These are phyloP conservation scores for Paralagenidium karlingii DNA, from an alignment of 352 stramenopile genomes.

Conservation along the genomic window DNA sequence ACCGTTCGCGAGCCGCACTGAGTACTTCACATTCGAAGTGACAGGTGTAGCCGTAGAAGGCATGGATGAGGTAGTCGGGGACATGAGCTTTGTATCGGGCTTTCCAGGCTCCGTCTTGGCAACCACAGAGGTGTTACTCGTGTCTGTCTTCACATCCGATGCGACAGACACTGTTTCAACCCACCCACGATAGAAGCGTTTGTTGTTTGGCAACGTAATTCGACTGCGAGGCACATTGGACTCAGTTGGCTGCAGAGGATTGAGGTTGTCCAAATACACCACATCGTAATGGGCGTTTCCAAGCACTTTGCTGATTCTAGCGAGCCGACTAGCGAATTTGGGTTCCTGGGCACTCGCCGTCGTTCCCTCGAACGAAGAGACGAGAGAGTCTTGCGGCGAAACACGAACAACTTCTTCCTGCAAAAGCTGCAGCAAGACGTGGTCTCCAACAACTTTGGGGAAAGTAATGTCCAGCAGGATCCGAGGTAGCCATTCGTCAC, in stretches of 20 bases:
- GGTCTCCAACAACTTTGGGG: constrained; percentile 8
- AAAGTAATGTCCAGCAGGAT: constrained; percentile 24
- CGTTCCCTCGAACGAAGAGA: too few species aligned
- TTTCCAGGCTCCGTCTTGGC: too few species aligned
- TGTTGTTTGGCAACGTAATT: constrained; percentile 14
- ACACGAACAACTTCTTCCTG: constrained; percentile 38
- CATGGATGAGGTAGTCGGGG: too few species aligned
- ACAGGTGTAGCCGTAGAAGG: too few species aligned
- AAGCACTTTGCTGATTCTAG: constrained; percentile 18
- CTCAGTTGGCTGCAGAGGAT: constrained; percentile 10
- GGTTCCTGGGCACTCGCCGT: too few species aligned
- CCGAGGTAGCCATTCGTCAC: constrained; percentile 15
- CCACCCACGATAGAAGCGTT: constrained; percentile 15
- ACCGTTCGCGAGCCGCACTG: constrained; percentile 25
- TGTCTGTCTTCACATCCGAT: background rate
- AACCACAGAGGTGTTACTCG: background rate
- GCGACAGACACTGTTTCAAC: constrained; percentile 11
- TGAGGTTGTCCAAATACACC: constrained; percentile 21
- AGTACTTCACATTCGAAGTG: constrained; percentile 24
- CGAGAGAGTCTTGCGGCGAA: too few species aligned
- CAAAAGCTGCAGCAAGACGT: constrained; percentile 17
- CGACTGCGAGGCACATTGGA: constrained; percentile 18
- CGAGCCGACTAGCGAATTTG: constrained; percentile 8
- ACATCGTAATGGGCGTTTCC: constrained; percentile 40
- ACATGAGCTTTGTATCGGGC: too few species aligned